Percentiles rank a stretch among this genome's conserved stretches.
phyloP scores from a whole-genome alignment of 163 green algal genomes.

The Chlamydomonas reinhardtii region DNA sequence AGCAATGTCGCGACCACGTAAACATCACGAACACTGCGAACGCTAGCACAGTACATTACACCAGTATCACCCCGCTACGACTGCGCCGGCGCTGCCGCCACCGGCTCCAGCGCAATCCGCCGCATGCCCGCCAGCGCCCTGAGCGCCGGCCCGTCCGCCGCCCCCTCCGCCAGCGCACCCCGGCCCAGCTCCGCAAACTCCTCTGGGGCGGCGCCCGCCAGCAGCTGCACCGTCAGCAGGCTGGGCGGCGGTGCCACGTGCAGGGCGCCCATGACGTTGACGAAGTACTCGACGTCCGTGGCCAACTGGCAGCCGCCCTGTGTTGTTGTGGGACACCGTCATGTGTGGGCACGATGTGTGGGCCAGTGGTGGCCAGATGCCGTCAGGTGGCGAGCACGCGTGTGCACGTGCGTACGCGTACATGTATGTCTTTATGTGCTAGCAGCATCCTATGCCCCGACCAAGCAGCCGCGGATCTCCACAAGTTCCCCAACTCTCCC shows the following conservation, averaged over 20 bases:
- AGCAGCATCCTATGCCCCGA: too few species aligned
- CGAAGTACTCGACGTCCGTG: constrained; percentile 96
- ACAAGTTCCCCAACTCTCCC: too few species aligned
- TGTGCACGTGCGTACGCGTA: too few species aligned
- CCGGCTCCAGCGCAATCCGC: neutral
- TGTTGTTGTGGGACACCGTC: neutral
- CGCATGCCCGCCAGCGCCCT: constrained; percentile 49
- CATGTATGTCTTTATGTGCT: too few species aligned
- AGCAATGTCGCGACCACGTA: too few species aligned
- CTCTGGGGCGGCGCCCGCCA: constrained; percentile 56
- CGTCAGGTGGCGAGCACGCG: too few species aligned
- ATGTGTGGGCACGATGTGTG: neutral
- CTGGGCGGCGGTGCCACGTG: constrained; percentile 75
- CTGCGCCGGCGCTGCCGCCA: too few species aligned
- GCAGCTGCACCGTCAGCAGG: constrained; percentile 79
- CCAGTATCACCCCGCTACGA: too few species aligned
- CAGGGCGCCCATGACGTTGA: constrained; percentile 91
- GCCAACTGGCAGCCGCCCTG: constrained; percentile 84
- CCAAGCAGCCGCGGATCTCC: too few species aligned
- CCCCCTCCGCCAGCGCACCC: constrained; percentile 53
- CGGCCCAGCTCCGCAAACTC: constrained; percentile 56
- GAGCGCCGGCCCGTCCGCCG: constrained; percentile 52
- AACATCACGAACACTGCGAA: too few species aligned
- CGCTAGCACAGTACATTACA: too few species aligned
- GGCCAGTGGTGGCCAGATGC: too few species aligned